Evolutionary conservation across 2,329 filamentous ascomycete genomes (phyloP), one percentile per base, ranked within the genome.

Genomic region (Clonostachys solani): DNA sequence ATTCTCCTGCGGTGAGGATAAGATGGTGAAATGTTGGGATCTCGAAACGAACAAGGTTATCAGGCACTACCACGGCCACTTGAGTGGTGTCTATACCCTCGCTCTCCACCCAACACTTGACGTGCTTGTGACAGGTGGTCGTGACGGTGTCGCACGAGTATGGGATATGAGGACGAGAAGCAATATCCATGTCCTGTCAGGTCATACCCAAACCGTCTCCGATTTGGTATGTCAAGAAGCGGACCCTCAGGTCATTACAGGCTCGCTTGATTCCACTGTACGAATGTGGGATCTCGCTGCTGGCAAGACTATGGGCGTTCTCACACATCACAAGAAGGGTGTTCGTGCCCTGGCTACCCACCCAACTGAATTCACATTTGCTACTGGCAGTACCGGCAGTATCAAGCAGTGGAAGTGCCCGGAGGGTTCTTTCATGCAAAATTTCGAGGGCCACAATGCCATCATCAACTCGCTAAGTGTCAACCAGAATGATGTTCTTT

Each of bases 11-110:
- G 95, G 90, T 49, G 94, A 99, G 68, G 94, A 99, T 66, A 99
- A 99, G 74, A 96, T 96, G 92, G 94, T 99, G 52, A 99, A 99
- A 70, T 99, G 94, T 71, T 99, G 94, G 94, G 94, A 99, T 72
- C 73, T 99, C 54, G 94, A 99, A 68, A 96, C 92, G n/a, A 99
- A 99, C 74, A 96, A 96, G 68, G 94, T 99, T 50, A 96, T 97
- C 61, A 83, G 92, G 37, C 91, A 96, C 68, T 99, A 97, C 66
- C 94, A 99, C 65, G 95, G 95, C 16, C 94, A 99, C 70, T 74
- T 99, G 18, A 95, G 89, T 57, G 94, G 94, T 53, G 94, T 99
- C 5, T 99, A 99, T 69, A 92, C 92, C 1, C 75, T 99, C 6
- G 82, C 88, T 3, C 73, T 99, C n/a, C 94, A 99, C 63, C 94